Base-by-base conservation (phyloP, 352 stramenopile species). In the Phytophthora aleatoria region DNA sequence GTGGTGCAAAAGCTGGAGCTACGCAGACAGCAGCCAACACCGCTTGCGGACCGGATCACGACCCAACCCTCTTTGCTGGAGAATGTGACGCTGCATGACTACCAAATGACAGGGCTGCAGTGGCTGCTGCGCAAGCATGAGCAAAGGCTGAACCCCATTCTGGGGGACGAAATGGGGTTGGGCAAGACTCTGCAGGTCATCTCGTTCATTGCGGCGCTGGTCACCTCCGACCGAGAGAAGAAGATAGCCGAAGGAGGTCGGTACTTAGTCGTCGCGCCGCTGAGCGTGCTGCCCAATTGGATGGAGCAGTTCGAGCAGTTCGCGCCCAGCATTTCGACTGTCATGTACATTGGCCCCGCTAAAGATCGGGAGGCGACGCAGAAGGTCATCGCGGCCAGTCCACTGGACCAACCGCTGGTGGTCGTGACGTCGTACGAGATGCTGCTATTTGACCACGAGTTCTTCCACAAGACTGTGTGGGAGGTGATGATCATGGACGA, bases 241-340 rank as follows among this genome's bases (percentile, higher is more conserved):
- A 55, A 57, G 6, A 67, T 51, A 12, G 1, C 24, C 8, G 49
- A 62, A 9, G 56, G 43, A 11, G 41, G 35, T 45, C 60, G 65
- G 33, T 90, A 73, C 45, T 50, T 95, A 24, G 66, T 95, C 31
- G 77, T 90, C 16, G 85, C 83, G 7, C 87, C 87, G 38, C 59
- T 95, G 43, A 93, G 83, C 57, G 85, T 93, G n/a, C 60, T 95
- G 42, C 81, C 81, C 31, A 93, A 92, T 58, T 95, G 87, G 87
- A 82, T 89, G 63, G 81, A 93, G 57, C 84, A 96, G 68, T 89
- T 92, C 57, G 71, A 74, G 44, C 75, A 74, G 12, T 94, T 89
- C 48, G 85, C 85, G 2, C 80, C 85, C 3, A 81, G 63, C 12
- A 79, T 91, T 16, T 43, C 54, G 49, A 83, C 58, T 24, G 39